phyloP scores from a whole-genome alignment of 2,329 filamentous ascomycete genomes.

The Beauveria scarabaeidicola region DNA sequence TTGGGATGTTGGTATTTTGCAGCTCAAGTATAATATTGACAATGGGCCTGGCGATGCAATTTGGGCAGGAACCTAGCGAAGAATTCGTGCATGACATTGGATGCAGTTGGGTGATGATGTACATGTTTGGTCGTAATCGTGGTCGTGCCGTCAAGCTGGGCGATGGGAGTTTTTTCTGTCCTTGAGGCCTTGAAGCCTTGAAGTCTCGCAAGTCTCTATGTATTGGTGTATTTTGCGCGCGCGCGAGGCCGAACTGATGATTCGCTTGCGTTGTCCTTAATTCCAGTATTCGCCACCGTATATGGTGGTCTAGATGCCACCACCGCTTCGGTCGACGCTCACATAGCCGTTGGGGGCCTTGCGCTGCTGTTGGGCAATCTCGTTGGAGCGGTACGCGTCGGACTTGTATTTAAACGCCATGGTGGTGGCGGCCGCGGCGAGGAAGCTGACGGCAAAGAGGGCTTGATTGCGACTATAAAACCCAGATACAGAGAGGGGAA shows the following conservation, averaged over 20 bases:
- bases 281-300: background rate
- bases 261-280: too few relatives aligned
- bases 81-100: background rate
- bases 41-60: background rate
- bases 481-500: background rate
- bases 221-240: background rate
- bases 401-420: slow-evolving; percentile 27
- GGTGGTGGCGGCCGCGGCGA: slow-evolving; percentile 21
- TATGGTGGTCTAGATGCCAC: slow-evolving; percentile 26
- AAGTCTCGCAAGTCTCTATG: background rate
- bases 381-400: slow-evolving; percentile 31
- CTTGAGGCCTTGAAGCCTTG: background rate
- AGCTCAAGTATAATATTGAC: background rate
- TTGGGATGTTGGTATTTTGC: background rate
- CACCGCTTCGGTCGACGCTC: slow-evolving; percentile 43
- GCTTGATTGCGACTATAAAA: slow-evolving; percentile 29
- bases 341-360: slow-evolving; percentile 35
- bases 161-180: background rate
- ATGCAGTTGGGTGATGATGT: background rate
- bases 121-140: background rate
- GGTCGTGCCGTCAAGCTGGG: background rate
- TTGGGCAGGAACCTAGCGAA: background rate
- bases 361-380: slow-evolving; percentile 31
- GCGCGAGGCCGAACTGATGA: background rate
- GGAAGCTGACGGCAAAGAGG: slow-evolving; percentile 25